Evolutionary conservation across 2,329 filamentous ascomycete genomes (phyloP).

Genomic region (Aspergillus pseudotamarii): DNA sequence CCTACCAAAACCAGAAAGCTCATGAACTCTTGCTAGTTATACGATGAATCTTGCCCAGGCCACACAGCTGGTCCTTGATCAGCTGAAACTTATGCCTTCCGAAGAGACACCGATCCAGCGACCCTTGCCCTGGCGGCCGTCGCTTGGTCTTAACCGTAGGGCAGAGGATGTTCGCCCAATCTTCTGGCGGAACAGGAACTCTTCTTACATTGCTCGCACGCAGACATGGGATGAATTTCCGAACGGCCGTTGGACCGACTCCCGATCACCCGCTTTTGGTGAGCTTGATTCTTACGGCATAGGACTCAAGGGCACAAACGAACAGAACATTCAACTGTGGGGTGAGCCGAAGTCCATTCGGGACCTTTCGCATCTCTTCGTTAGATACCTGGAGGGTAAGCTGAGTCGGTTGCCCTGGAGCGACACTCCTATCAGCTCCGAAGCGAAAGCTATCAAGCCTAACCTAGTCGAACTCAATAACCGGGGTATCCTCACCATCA

Average conservation of each 20-base stretch:
- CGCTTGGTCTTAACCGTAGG: constrained; percentile 81
- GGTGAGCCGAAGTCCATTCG: constrained; percentile 78
- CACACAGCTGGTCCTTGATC: constrained; percentile 90
- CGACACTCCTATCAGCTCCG: constrained; percentile 79
- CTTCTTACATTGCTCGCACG: constrained; percentile 91
- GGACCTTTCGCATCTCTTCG: constrained; percentile 81
- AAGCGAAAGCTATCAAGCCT: constrained; percentile 76
- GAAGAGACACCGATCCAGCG: constrained; percentile 78
- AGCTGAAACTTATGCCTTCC: constrained; percentile 79
- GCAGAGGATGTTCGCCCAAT: constrained; percentile 96
- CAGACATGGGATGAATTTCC: constrained; percentile 99
- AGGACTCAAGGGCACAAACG: constrained; percentile 89
- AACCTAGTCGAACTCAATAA: constrained; percentile 81
- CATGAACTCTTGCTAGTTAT: constrained; percentile 57
- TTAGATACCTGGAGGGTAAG: constrained; percentile 79
- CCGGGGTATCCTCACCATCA: constrained; percentile 89
- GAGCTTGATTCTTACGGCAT: constrained; percentile 94
- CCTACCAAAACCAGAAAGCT: background rate
- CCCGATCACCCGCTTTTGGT: constrained; percentile 91
- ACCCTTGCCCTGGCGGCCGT: constrained; percentile 94
- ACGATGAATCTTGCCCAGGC: constrained; percentile 98
- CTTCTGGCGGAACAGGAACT: constrained; percentile 97
- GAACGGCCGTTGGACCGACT: constrained; percentile 98
- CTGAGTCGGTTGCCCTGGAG: constrained; percentile 90
- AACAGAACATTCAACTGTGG: constrained; percentile 94